A percentile compares a stretch with the other conserved stretches of the same genome.
phyloP scores from a whole-genome alignment of 768 basidiomycete genomes.

The Russula emetica region DNA sequence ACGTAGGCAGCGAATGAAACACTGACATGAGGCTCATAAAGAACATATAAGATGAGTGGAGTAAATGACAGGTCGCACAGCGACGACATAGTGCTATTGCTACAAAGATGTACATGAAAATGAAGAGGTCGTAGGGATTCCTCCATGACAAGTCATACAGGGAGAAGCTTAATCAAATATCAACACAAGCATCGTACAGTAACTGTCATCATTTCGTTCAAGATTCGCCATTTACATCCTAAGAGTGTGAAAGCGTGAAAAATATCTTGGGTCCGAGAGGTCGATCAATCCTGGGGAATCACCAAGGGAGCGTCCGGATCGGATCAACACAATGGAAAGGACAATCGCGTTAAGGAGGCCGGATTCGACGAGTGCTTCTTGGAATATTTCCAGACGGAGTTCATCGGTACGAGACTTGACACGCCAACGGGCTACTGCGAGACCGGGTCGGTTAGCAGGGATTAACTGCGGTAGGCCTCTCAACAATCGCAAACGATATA shows the following conservation, averaged over 20 bases:
- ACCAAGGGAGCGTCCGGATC: slow-evolving; percentile 15
- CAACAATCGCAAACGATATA: background rate
- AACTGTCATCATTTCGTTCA: background rate
- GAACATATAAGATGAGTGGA: background rate
- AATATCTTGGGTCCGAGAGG: background rate
- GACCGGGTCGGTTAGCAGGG: slow-evolving; percentile 18
- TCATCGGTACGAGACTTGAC: slow-evolving; percentile 7
- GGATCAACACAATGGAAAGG: slow-evolving; percentile 11
- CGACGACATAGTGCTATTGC: background rate
- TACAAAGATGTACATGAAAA: background rate
- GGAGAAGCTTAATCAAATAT: background rate
- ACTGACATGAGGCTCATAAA: background rate
- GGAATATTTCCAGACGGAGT: slow-evolving; percentile 16
- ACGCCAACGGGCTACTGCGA: slow-evolving; percentile 20
- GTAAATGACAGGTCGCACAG: background rate
- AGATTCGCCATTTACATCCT: background rate
- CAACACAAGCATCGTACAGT: background rate
- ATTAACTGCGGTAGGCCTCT: background rate
- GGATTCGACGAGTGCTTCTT: slow-evolving; percentile 11
- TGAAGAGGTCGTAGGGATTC: background rate
- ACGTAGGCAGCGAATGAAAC: background rate
- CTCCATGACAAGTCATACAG: background rate
- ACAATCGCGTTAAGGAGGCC: slow-evolving; percentile 19
- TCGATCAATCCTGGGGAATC: background rate
- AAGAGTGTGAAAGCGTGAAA: background rate